These are phyloP conservation scores for Cryptosporidium felis DNA, from an alignment of 169 alveolate species.

Conservation along the genomic window DNA sequence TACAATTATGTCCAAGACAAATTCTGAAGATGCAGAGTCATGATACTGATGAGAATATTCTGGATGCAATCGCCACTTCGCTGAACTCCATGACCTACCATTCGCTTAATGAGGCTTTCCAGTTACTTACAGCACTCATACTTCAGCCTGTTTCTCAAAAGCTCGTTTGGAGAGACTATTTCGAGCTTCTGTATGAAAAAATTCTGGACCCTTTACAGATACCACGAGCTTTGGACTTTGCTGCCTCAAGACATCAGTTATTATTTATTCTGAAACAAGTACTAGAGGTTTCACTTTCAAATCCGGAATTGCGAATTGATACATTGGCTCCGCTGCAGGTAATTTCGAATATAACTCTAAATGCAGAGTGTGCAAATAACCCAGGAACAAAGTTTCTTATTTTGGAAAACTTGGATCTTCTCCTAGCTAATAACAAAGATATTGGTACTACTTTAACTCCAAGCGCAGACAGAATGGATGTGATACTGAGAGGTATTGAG, in stretches of 20 bases:
- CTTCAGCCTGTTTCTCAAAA: slow-evolving; percentile 35
- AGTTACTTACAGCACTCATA: slow-evolving; percentile 8
- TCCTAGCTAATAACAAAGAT: neutral
- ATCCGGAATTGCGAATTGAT: slow-evolving; percentile 27
- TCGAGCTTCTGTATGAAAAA: slow-evolving; percentile 38
- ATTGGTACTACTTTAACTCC: slow-evolving; percentile 54
- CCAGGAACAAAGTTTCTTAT: slow-evolving; percentile 43
- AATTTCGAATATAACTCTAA: slow-evolving; percentile 33
- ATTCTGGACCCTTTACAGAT: slow-evolving; percentile 1
- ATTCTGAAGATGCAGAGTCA: slow-evolving; percentile 12
- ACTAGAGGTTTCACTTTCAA: neutral
- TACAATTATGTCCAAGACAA: slow-evolving; percentile 50
- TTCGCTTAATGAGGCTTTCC: slow-evolving; percentile 58
- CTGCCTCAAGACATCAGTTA: slow-evolving; percentile 51
- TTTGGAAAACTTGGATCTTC: slow-evolving; percentile 35
- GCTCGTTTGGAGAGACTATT: slow-evolving; percentile 57
- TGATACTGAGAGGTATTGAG: slow-evolving; percentile 52
- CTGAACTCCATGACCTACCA: slow-evolving; percentile 24
- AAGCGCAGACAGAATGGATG: slow-evolving; percentile 15
- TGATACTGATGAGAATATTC: slow-evolving; percentile 21
- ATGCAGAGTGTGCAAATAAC: slow-evolving; percentile 64
- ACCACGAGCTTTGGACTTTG: slow-evolving; percentile 50
- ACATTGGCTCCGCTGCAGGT: slow-evolving; percentile 34
- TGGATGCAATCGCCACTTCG: slow-evolving; percentile 56
- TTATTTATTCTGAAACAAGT: slow-evolving; percentile 25